Percentiles rank a stretch among this genome's conserved stretches.
Conservation (phyloP, 306 rosid genomes). For the Inga laurina region DNA sequence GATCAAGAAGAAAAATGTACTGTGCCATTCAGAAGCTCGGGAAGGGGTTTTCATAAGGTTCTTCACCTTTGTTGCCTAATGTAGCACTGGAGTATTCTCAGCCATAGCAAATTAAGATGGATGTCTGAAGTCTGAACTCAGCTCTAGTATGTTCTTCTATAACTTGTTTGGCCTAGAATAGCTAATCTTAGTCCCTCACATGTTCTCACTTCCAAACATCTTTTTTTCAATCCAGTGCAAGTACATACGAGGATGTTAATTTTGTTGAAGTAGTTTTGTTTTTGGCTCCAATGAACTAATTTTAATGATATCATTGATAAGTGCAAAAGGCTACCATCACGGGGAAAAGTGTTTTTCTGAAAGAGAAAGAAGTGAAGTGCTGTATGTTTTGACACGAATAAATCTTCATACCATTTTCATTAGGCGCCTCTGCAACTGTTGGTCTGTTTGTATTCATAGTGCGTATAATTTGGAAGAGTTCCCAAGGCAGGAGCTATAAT, state of each 20-base stretch:
- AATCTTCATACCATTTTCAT: not conserved
- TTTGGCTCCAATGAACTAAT: not conserved
- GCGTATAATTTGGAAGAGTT: not conserved
- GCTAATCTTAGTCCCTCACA: conserved; percentile 32
- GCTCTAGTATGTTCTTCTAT: conserved; percentile 37
- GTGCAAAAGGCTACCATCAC: not conserved
- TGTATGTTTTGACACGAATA: not conserved
- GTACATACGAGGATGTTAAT: conserved; percentile 19
- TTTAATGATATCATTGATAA: conserved; percentile 16
- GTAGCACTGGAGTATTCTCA: conserved; percentile 29
- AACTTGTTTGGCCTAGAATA: conserved; percentile 34
- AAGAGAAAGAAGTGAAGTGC: not conserved
- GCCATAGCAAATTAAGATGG: conserved; percentile 56
- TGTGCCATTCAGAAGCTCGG: conserved; percentile 72
- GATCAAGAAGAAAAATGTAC: conserved; percentile 69
- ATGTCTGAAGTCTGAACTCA: conserved; percentile 36
- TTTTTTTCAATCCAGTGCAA: conserved; percentile 29
- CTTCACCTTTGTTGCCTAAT: conserved; percentile 3
- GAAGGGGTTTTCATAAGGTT: conserved; percentile 59
- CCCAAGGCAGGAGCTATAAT: not conserved
- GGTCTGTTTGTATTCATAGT: not conserved
- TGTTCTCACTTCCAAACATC: conserved; percentile 16
- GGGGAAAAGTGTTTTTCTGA: not conserved
- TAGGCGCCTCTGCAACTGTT: not conserved
- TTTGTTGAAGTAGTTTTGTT: not conserved